Conservation (phyloP, 1,284 basidiomycete genomes). For the Cutaneotrichosporon cavernicola region DNA sequence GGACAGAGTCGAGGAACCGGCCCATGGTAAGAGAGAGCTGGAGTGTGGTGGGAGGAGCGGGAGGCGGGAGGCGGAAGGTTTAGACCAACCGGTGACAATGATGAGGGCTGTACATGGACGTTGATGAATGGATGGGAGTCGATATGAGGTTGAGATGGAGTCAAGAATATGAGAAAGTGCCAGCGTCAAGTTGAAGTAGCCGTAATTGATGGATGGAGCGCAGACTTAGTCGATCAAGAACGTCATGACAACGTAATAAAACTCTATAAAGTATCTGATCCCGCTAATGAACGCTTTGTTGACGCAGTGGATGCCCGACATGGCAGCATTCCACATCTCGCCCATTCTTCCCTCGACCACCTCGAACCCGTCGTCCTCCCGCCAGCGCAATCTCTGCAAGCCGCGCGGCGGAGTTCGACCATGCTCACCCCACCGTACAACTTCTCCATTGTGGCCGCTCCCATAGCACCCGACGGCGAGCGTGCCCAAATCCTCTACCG, state of each 20-base stretch:
- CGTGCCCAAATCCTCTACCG: slow-evolving; percentile 40
- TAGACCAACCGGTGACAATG: background rate
- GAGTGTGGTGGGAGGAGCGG: background rate
- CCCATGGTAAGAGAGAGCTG: slow-evolving; percentile 33
- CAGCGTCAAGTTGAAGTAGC: background rate
- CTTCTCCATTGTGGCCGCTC: slow-evolving; percentile 33
- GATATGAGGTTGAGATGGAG: background rate
- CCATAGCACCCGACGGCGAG: slow-evolving; percentile 11
- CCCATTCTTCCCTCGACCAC: background rate
- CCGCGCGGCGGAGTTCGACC: background rate
- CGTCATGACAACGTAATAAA: background rate
- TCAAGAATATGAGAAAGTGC: background rate
- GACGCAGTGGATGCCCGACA: background rate
- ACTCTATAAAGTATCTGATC: background rate
- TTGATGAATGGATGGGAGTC: background rate
- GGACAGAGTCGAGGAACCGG: slow-evolving; percentile 42
- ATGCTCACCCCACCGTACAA: slow-evolving; percentile 38
- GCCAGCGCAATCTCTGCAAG: background rate
- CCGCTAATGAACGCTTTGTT: background rate
- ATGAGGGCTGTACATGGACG: background rate
- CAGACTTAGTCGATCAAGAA: background rate
- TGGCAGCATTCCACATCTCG: background rate
- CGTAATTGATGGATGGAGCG: background rate
- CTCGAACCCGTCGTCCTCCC: background rate
- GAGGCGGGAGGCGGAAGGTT: background rate